Conservation (phyloP, 2,329 filamentous ascomycete genomes). For the Penicillium sp. region DNA sequence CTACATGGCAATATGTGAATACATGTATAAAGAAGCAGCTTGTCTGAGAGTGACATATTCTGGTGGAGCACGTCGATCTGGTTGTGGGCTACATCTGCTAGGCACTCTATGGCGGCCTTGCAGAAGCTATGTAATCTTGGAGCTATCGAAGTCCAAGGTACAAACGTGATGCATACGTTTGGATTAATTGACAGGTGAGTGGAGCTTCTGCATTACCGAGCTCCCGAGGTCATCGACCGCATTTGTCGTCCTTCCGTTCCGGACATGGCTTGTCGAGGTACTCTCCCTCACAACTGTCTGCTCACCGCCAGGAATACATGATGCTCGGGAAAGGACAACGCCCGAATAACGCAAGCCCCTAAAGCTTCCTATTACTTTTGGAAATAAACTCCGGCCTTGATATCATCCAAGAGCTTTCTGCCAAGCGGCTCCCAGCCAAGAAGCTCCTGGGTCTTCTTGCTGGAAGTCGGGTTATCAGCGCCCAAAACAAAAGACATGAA, state of each 20-base stretch:
- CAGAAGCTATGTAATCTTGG: slow-evolving; percentile 12
- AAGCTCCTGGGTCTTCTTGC: slow-evolving; percentile 34
- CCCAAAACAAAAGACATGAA: slow-evolving; percentile 26
- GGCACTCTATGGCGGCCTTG: neutral
- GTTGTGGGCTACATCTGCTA: neutral
- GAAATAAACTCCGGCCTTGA: slow-evolving; percentile 26
- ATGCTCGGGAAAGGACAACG: neutral
- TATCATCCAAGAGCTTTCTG: slow-evolving; percentile 29
- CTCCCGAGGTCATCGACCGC: neutral
- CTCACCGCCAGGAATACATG: neutral
- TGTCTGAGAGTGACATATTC: neutral
- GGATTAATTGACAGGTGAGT: neutral
- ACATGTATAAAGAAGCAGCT: neutral
- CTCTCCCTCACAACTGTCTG: neutral
- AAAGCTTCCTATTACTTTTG: neutral
- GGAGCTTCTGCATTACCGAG: neutral
- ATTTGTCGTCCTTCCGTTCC: neutral
- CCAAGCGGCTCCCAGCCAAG: slow-evolving; percentile 37
- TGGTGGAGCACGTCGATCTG: slow-evolving; percentile 7
- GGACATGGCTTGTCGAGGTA: neutral
- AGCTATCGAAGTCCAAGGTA: slow-evolving; percentile 2
- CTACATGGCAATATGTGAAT: neutral
- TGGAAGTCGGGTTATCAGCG: slow-evolving; percentile 35
- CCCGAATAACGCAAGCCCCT: neutral
- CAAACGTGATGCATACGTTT: neutral